Evolutionary conservation across 306 rosid genomes (phyloP).

Genomic region (Glycine latifolia): DNA sequence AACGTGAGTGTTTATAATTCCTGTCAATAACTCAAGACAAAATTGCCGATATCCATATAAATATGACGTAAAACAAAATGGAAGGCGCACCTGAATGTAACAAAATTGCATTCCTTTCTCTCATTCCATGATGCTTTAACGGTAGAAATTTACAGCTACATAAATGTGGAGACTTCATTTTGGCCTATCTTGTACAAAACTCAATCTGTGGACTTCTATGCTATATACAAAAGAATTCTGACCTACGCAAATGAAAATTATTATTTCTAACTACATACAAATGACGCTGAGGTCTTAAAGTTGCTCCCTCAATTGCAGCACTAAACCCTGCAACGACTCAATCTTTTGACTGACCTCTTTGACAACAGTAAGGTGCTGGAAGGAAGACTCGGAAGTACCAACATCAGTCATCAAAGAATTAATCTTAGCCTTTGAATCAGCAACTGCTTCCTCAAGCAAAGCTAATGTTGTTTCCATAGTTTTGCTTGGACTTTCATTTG

Average conservation of each 20-base stretch:
- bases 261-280: slow-evolving; percentile 43
- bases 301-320: slow-evolving; percentile 66
- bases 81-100: neutral
- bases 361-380: slow-evolving; percentile 53
- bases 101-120: neutral
- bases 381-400: slow-evolving; percentile 59
- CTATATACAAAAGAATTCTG: slow-evolving; percentile 69
- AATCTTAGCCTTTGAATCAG: slow-evolving; percentile 71
- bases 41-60: neutral
- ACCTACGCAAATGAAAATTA: slow-evolving; percentile 45
- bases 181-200: slow-evolving; percentile 51
- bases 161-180: slow-evolving; percentile 15
- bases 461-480: slow-evolving; percentile 64
- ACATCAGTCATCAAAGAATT: slow-evolving; percentile 58
- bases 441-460: slow-evolving; percentile 70
- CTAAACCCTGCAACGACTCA: slow-evolving; percentile 67
- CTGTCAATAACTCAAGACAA: neutral
- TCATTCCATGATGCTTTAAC: slow-evolving; percentile 5
- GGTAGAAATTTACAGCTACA: slow-evolving; percentile 49
- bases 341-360: slow-evolving; percentile 68
- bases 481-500: slow-evolving; percentile 52
- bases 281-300: slow-evolving; percentile 44
- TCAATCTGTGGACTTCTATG: slow-evolving; percentile 40
- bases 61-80: neutral
- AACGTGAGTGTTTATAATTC: no score